Evolutionary conservation across 2,329 filamentous ascomycete genomes (phyloP).

Genomic region (Zasmidium cellare): DNA sequence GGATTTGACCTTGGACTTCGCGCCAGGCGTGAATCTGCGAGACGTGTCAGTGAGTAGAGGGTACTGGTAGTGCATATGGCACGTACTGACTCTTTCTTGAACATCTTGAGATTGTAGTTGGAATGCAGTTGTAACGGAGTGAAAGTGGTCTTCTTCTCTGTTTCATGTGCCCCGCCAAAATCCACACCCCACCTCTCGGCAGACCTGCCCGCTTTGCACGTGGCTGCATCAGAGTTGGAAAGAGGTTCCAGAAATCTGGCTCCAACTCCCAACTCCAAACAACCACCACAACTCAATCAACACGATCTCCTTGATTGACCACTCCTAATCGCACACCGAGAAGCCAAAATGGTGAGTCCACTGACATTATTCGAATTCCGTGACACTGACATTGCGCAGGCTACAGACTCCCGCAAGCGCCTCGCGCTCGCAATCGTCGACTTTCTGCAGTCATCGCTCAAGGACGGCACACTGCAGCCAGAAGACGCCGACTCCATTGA

Average conservation of each 20-base stretch:
- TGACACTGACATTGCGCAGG: conserved; percentile 28
- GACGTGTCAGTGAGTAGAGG: conserved; percentile 4
- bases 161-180: not conserved
- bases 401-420: conserved; percentile 67
- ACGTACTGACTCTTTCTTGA: conserved; percentile 80
- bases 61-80: not conserved
- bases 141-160: not conserved
- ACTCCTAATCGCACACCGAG: not conserved
- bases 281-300: too few species aligned
- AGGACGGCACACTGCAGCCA: conserved; percentile 81
- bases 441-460: conserved; percentile 81
- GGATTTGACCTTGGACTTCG: conserved; percentile 96
- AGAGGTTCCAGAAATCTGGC: too few species aligned
- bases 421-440: conserved; percentile 96
- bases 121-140: not conserved
- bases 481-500: conserved; percentile 95
- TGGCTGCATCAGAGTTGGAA: too few species aligned
- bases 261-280: too few species aligned
- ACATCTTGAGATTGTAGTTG: conserved; percentile 57
- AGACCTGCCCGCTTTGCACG: too few species aligned
- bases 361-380: not conserved
- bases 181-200: too few species aligned
- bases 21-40: conserved; percentile 68
- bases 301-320: not conserved
- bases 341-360: conserved; percentile 15